Evolutionary conservation across 441 rosid species (phyloP), one percentile per base, ranked within the genome.

Genomic region (Bocquillonia castaneifolia): DNA sequence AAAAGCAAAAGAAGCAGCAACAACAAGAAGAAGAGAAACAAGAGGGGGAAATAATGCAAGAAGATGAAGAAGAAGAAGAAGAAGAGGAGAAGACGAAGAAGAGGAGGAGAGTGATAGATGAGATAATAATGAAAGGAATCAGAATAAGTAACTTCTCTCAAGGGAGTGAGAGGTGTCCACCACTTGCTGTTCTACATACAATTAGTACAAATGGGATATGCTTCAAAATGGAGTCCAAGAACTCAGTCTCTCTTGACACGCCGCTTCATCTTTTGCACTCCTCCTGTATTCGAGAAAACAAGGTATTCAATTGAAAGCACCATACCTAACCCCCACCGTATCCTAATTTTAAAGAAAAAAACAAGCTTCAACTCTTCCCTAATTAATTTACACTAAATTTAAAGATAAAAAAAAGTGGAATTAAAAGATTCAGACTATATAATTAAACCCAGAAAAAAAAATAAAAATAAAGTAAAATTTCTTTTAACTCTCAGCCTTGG

Each of bases 91-190:
- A 72, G 58, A 74, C 76, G 53, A 72, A 62, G 22, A 61, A 75
- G 81, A 83, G 75, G 82, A 79, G 69, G 76, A 76, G 72, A 74
- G 71, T 63, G 62, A 73, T 79, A 42, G 91, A 87, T 68, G 76
- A 79, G 74, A 66, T 63, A 34, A 71, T 80, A 69, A 31, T 63
- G 85, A 88, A 78, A 75, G 96, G 84, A 71, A 82, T 94, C 88
- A 86, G 80, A 54, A 83, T 88, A 53, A 77, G 78, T 67, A 75
- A 80, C 73, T 86, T 87, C 73, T 85, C 97, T 50, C 81, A 74
- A 77, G 67, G 86, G 57, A 90, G 99, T 77, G 94, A 94, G 80
- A 94, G 99, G 67, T 92, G 98, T 76, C 88, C 94, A 14, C 99
- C 98, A 68, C 92, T 92, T 29, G 85, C 98, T 22, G 96, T 94